Evolutionary conservation across 192 early-diverging fungal genomes (phyloP), one percentile per base, ranked within the genome.

Genomic region (Umbelopsis vinacea): DNA sequence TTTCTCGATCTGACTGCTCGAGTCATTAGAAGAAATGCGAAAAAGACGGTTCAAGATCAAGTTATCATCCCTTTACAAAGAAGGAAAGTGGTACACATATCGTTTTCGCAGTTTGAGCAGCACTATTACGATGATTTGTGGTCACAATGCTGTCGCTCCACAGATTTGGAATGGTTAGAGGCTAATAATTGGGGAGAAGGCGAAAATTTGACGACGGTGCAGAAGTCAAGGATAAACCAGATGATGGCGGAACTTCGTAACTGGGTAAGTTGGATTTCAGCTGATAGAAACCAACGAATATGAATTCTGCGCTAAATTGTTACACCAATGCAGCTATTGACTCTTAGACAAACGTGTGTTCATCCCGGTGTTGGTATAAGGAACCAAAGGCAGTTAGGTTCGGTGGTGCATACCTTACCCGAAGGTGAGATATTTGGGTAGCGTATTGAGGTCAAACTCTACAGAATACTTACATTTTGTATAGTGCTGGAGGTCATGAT

Each of bases 21-120:
- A 14, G 76, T 87, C 63, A 83, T 92, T 81, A 82, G 82, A 52
- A 81, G 91, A 11, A 89, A 88, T 73, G 75, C 81, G 3, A 92
- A 92, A 57, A 46, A 26, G 1, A 81, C 77, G 33, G 83, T 91
- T 2, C 47, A 67, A 38, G 73, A 77, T 19, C 88, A 92, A 57
- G 69, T 91, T 19, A 68, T 76, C 5, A 72, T 92, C 0, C 91
- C 91, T 1, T 69, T 69, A 6, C 91, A 92, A 74, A 24, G 48
- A 22, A 70, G 89, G 33, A 35, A 75, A 11, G 66, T 81, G 14
- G 74, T 89, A 24, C 73, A 80, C 4, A 74, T 92, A 8, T 70
- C 74, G 8, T 88, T 90, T 67, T 77, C 83, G 11, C 70, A 76
- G 1, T 79, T 92, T 54, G 89, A 92, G 69, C 74, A 81, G 50